These are phyloP conservation scores for Wickerhamiella pararugosa DNA, from an alignment of 1,139 yeast species.

Conservation along the genomic window DNA sequence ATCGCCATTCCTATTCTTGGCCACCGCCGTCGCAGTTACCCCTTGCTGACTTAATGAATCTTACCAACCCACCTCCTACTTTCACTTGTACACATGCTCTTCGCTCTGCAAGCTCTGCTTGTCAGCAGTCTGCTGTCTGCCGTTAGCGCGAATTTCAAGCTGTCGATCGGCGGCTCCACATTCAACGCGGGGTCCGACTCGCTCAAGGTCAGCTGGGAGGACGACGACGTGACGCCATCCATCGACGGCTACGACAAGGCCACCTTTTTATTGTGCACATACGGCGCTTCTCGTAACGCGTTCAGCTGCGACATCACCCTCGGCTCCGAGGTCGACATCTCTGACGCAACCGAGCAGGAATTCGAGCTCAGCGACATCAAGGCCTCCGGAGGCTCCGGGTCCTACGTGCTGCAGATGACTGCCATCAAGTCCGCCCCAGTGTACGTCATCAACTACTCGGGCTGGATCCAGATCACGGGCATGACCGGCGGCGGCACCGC, in stretches of 20 bases:
- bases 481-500: slow-evolving; percentile 39
- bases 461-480: slow-evolving; percentile 43
- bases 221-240: slow-evolving; percentile 35
- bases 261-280: slow-evolving; percentile 42
- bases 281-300: slow-evolving; percentile 18
- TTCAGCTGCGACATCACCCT: slow-evolving; percentile 10
- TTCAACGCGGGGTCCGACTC: slow-evolving; percentile 37
- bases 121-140: neutral
- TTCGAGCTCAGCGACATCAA: slow-evolving; percentile 8
- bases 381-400: slow-evolving; percentile 11
- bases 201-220: slow-evolving; percentile 47
- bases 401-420: slow-evolving; percentile 14
- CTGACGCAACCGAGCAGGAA: neutral
- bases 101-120: no score
- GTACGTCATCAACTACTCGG: slow-evolving; percentile 47
- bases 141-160: slow-evolving; percentile 5
- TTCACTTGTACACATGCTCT: no score
- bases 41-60: neutral
- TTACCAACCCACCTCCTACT: no score
- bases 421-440: slow-evolving; percentile 3
- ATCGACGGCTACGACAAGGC: slow-evolving; percentile 32
- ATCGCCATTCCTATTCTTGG: no score
- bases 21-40: neutral
- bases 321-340: neutral
- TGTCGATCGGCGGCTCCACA: slow-evolving; percentile 7